Conservation (phyloP, 1,284 basidiomycete genomes). For the Psilocybe mexicana region DNA sequence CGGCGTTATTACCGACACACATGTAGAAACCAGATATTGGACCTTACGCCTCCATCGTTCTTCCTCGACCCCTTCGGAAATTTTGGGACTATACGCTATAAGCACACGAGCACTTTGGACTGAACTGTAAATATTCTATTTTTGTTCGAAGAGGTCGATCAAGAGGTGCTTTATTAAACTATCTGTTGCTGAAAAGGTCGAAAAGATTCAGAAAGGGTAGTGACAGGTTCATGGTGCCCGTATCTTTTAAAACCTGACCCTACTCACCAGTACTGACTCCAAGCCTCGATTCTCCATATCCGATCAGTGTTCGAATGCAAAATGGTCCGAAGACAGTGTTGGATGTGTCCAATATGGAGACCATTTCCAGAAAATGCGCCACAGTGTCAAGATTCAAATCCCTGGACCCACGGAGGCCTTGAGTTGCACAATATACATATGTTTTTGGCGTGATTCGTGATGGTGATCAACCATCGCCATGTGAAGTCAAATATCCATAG, state of each 20-base stretch:
- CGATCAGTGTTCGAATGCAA: too few species aligned
- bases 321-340: too few species aligned
- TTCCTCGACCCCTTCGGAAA: background rate
- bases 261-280: too few species aligned
- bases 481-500: background rate
- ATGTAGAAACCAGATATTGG: background rate
- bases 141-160: background rate
- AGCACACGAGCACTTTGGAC: background rate
- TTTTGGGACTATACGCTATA: background rate
- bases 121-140: background rate
- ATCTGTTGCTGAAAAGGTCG: background rate
- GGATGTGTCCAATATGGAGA: background rate
- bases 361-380: background rate
- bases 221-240: too few species aligned
- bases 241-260: too few species aligned
- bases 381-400: background rate
- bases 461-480: background rate
- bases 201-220: background rate
- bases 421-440: background rate
- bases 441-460: background rate
- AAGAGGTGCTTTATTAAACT: too few species aligned
- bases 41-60: background rate
- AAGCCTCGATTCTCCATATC: too few species aligned
- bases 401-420: background rate
- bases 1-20: slow-evolving; percentile 7